Base-by-base conservation (phyloP, 805 yeast species). In the Wickerhamiella azyma region DNA sequence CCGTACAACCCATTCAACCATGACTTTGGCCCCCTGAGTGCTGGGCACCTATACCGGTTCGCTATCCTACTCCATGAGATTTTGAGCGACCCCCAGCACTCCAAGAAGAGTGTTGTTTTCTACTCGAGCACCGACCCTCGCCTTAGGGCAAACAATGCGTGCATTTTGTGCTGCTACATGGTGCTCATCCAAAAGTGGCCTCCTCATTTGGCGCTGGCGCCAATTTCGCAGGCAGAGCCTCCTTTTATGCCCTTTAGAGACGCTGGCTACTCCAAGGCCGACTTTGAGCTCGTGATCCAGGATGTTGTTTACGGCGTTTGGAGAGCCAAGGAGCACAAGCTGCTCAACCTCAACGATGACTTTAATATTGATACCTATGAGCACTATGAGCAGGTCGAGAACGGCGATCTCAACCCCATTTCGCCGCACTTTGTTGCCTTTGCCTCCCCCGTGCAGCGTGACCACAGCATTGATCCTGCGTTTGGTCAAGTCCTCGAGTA, bases 251-350 rank as follows among this genome's bases (percentile, higher is more conserved):
- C 88, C 1, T 92, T 88, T 65, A 72, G 98, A 61, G 98, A 92
- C 62, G 98, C 98, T 1, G 98, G 98, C 1, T 92, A 92, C 64
- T 84, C 96, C 2, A 79, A 79, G 48, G 95, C 97, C 2, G 98
- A 92, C 63, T 92, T 85, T 58, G 94, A 83, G 58, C 75, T 92
- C 50, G 78, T 94, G 11, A 84, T 92, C 50, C 98, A 92, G 63
- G 98, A 92, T 61, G 75, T 92, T 9, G 94, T 89, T 7, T 92
- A 92, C 56, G 98, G 94, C 2, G 77, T 92, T 59, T 92, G 98
- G 98, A 74, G 96, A 58, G 97, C 98, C 10, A 89, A 92, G 59
- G 96, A 88, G 60, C 74, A 89, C 58, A 81, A 85, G 1, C 76
- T 92, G 71, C 70, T 92, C 38, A 96, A 92, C 59, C 69, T 92